Evolutionary conservation across 495 filamentous ascomycete genomes (phyloP).

Genomic region (Talaromyces stipitatus): DNA sequence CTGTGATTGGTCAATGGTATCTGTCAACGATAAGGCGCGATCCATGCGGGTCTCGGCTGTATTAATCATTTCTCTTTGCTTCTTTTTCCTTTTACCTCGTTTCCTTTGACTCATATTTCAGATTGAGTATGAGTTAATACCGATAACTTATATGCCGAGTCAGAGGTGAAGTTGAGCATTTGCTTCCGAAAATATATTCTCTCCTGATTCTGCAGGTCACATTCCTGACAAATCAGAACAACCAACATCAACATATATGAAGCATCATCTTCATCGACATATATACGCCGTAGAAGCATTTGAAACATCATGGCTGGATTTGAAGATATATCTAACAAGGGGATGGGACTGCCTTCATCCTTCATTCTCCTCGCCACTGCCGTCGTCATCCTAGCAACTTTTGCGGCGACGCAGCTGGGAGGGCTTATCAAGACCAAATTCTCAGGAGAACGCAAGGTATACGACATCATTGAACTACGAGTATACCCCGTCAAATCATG

Average conservation of each 20-base stretch:
- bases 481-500: slow-evolving; percentile 92
- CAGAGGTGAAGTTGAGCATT: neutral
- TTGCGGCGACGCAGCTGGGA: neutral
- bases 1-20: neutral
- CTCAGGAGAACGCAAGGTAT: neutral
- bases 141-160: neutral
- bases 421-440: neutral
- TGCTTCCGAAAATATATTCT: neutral
- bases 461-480: slow-evolving; percentile 45
- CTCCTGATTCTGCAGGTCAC: neutral
- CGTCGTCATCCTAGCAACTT: neutral
- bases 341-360: neutral
- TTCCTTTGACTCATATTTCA: neutral
- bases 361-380: neutral
- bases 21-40: too few species aligned
- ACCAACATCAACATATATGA: neutral
- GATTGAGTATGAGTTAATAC: neutral
- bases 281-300: too few species aligned
- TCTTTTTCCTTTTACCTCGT: neutral
- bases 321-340: neutral
- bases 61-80: neutral
- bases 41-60: neutral
- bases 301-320: neutral
- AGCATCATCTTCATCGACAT: too few species aligned
- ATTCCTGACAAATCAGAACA: neutral